These are phyloP conservation scores for Pythium rhizo-oryzae DNA, from an alignment of 352 stramenopile genomes.

Conservation along the genomic window DNA sequence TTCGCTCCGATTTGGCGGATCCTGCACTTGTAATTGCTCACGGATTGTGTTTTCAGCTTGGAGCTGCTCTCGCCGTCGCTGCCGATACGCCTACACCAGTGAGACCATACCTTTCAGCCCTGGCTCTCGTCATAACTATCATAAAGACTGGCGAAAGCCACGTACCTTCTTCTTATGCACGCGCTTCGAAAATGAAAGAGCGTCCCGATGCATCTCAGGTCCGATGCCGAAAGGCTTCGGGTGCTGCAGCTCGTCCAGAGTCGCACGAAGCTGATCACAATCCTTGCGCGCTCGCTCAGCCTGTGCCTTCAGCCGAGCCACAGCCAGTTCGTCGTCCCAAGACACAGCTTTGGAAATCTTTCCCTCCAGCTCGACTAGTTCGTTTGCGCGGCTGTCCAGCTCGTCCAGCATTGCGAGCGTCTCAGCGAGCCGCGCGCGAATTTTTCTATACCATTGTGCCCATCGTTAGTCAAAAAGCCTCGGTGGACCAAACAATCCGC, in stretches of 20 bases:
- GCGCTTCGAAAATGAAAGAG: constrained; percentile 28
- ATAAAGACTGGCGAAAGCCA: neutral
- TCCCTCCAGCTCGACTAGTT: constrained; percentile 27
- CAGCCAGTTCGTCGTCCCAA: constrained; percentile 12
- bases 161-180: constrained; percentile 40
- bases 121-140: neutral
- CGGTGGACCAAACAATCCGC: neutral
- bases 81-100: neutral
- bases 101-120: neutral
- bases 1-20: too few relatives aligned
- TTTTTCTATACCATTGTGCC: constrained; percentile 3
- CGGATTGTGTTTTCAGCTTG: constrained; percentile 18
- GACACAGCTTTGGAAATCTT: neutral
- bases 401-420: constrained; percentile 14
- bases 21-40: neutral
- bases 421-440: constrained; percentile 14
- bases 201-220: neutral
- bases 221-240: constrained; percentile 25
- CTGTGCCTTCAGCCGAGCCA: constrained; percentile 34
- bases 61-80: constrained; percentile 3
- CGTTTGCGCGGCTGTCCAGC: constrained; percentile 25
- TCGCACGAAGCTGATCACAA: constrained; percentile 27
- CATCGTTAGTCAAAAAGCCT: neutral
- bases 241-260: constrained; percentile 26
- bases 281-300: constrained; percentile 24